Evolutionary conservation across 2,329 filamentous ascomycete genomes (phyloP).

Genomic region (Colletotrichum orbiculare): DNA sequence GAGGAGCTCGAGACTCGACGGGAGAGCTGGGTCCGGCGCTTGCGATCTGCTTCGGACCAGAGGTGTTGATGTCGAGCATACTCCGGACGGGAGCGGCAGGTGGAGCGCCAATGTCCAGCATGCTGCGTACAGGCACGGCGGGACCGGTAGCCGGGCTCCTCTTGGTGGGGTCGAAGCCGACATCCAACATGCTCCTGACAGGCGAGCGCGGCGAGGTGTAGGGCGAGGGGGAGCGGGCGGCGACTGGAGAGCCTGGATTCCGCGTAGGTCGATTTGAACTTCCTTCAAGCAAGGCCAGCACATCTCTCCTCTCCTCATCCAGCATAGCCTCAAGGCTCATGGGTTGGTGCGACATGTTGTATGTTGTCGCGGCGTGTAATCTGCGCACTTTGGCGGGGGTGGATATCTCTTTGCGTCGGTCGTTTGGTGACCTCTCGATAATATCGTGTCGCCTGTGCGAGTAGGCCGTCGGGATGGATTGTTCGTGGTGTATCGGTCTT

Average conservation of each 20-base stretch:
- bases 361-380: background rate
- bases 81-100: slow-evolving; percentile 55
- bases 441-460: slow-evolving; percentile 8
- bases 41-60: slow-evolving; percentile 46
- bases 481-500: slow-evolving; percentile 4
- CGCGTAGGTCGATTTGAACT: slow-evolving; percentile 44
- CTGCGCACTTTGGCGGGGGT: slow-evolving; percentile 4
- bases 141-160: slow-evolving; percentile 50
- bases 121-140: slow-evolving; percentile 70
- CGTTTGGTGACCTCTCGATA: background rate
- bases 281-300: slow-evolving; percentile 75
- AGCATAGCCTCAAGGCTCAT: slow-evolving; percentile 84
- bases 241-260: slow-evolving; percentile 46
- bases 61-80: slow-evolving; percentile 62
- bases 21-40: slow-evolving; percentile 60
- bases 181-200: slow-evolving; percentile 75
- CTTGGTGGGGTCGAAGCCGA: slow-evolving; percentile 56
- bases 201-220: slow-evolving; percentile 71
- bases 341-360: slow-evolving; percentile 50
- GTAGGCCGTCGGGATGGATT: background rate
- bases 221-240: slow-evolving; percentile 62
- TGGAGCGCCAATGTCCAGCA: slow-evolving; percentile 68
- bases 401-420: background rate
- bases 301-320: slow-evolving; percentile 81
- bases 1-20: slow-evolving; percentile 50